Evolutionary conservation across 2,329 filamentous ascomycete genomes (phyloP).

Genomic region (Cyphellophora europaea): DNA sequence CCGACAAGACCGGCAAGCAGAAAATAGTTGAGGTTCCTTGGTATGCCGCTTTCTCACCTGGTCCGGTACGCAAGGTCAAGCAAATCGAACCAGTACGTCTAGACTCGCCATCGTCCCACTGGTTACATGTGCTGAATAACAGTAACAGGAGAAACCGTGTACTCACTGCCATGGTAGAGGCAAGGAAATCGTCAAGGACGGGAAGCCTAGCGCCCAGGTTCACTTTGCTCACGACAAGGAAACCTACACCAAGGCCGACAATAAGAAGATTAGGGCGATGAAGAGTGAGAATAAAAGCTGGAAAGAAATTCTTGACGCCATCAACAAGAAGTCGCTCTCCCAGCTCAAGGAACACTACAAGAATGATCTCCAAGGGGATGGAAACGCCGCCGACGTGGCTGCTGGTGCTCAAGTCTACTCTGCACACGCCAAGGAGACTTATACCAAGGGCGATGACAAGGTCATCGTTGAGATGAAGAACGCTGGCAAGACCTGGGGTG

Average conservation of each 20-base stretch:
- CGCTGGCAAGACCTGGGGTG: slow-evolving; percentile 12
- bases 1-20: background rate
- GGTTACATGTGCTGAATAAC: too few relatives aligned
- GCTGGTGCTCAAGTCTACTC: too few relatives aligned
- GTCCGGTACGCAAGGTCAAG: too few relatives aligned
- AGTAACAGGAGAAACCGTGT: too few relatives aligned
- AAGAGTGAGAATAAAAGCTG: slow-evolving; percentile 17
- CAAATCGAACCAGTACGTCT: too few relatives aligned
- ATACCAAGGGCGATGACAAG: slow-evolving; percentile 7
- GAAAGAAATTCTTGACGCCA: slow-evolving; percentile 14
- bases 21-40: background rate
- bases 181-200: background rate
- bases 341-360: background rate
- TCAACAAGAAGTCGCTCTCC: slow-evolving; percentile 1
- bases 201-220: slow-evolving; percentile 6
- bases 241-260: background rate
- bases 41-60: background rate
- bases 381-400: too few relatives aligned
- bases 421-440: too few relatives aligned
- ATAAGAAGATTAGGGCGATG: slow-evolving; percentile 6
- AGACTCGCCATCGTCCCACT: too few relatives aligned
- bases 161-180: background rate
- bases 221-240: slow-evolving; percentile 1
- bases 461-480: slow-evolving; percentile 7
- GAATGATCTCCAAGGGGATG: slow-evolving; percentile 1